Evolutionary conservation across 352 stramenopile species (phyloP), one percentile per base, ranked within the genome.

Genomic region (Phytophthora fragariae): DNA sequence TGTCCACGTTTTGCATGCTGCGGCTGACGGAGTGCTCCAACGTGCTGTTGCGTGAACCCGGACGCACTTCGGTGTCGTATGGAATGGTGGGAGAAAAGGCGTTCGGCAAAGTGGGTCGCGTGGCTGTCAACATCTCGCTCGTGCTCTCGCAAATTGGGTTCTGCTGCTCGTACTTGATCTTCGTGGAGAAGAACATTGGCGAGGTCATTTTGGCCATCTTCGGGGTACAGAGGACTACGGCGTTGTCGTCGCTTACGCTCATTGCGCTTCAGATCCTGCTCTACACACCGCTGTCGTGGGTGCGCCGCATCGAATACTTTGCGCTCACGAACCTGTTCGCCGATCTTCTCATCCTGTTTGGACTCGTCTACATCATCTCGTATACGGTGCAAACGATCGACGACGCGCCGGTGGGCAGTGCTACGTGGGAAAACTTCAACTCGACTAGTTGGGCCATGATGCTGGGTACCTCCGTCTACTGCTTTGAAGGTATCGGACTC

Each of bases 81-180:
- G 82, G 83, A 24, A 70, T 86, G 33, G 57, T 92, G 39, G 85
- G 85, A 50, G 79, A 88, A 73, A 81, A 79, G 27, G 75, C 85
- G 24, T 90, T 84, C n/a, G 85, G 85, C 9, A 78, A 76, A 44
- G 44, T 77, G 1, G 85, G 85, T 5, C 76, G 81, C 24, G 62
- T 86, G 7, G 81, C 85, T 44, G 85, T 92, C 29, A 89, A 92
- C 52, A 79, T 91, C 29, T 92, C 85, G 57, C 83, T 92, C 19
- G 80, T 92, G 47, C 85, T 92, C 44, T 91, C 85, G 35, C 85
- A 92, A 57, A 69, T 86, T 53, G 85, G 85, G 10, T 92, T 92
- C 72, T 92, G 85, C 69, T 92, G 85, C 66, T 91, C 85, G 65
- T 92, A 92, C 65, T 73, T 91, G 35, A 92, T 92, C 53, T 92